Evolutionary conservation across 106 monocot genomes (phyloP).

Genomic region (Vanilla planifolia): DNA sequence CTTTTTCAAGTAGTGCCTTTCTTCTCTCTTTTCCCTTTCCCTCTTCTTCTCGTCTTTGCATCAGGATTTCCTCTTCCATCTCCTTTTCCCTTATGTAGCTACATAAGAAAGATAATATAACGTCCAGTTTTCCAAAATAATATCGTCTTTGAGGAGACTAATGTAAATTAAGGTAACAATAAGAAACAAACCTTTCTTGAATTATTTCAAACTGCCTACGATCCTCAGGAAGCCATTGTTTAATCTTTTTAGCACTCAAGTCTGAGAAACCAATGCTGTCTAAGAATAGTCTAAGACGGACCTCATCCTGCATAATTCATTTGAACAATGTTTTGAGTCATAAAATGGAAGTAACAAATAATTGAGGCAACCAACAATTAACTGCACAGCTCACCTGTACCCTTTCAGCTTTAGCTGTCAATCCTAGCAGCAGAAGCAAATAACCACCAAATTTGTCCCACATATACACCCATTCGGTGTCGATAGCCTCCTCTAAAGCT

Average conservation of each 20-base stretch:
- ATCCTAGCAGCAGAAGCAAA: constrained; percentile 96
- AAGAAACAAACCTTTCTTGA: constrained; percentile 72
- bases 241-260: constrained; percentile 93
- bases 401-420: constrained; percentile 95
- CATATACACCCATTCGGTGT: constrained; percentile 99
- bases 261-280: constrained; percentile 96
- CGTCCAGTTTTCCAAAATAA: no score
- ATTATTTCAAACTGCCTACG: constrained; percentile 88
- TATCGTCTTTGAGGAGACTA: not conserved
- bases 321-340: not conserved
- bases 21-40: constrained; percentile 97
- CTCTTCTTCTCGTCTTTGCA: constrained; percentile 96
- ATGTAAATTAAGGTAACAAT: not conserved
- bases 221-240: constrained; percentile 99
- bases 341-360: not conserved
- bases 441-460: constrained; percentile 99
- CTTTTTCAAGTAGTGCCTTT: constrained; percentile 85
- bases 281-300: constrained; percentile 91
- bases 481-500: constrained; percentile 97
- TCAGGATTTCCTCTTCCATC: constrained; percentile 97
- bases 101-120: constrained; percentile 9
- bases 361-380: not conserved
- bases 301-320: constrained; percentile 73
- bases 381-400: constrained; percentile 49
- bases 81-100: constrained; percentile 98